These are phyloP conservation scores for Alloascoidea africana DNA, from an alignment of 805 yeast genomes.

Conservation along the genomic window DNA sequence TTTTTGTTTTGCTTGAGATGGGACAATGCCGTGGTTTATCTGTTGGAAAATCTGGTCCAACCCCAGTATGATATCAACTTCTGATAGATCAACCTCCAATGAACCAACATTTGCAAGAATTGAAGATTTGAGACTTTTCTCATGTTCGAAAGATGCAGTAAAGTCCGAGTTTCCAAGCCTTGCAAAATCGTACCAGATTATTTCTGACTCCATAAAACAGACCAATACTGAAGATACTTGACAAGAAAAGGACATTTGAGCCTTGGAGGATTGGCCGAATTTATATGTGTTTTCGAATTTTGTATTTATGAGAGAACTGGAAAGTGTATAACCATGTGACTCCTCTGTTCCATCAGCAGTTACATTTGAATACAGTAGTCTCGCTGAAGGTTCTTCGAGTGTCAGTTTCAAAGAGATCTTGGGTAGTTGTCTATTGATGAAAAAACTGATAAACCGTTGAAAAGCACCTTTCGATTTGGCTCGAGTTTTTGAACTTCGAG, in stretches of 20 bases:
- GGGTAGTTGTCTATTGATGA: background rate
- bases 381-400: background rate
- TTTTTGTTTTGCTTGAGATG: background rate
- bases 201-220: background rate
- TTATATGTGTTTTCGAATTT: too few relatives aligned
- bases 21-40: background rate
- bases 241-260: background rate
- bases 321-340: background rate
- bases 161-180: background rate
- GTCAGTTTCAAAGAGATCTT: background rate
- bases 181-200: background rate
- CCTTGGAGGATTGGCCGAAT: too few relatives aligned
- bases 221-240: background rate
- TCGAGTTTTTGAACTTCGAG: background rate
- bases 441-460: background rate
- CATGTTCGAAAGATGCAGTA: background rate
- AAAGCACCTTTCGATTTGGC: background rate
- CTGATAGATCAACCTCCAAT: background rate
- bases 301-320: background rate
- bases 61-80: constrained; percentile 1
- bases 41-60: background rate
- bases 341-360: background rate
- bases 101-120: background rate
- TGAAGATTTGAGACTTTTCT: background rate
- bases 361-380: background rate